Base-by-base conservation (phyloP, 2,329 filamentous ascomycete species). In the Monosporascus sp. region DNA sequence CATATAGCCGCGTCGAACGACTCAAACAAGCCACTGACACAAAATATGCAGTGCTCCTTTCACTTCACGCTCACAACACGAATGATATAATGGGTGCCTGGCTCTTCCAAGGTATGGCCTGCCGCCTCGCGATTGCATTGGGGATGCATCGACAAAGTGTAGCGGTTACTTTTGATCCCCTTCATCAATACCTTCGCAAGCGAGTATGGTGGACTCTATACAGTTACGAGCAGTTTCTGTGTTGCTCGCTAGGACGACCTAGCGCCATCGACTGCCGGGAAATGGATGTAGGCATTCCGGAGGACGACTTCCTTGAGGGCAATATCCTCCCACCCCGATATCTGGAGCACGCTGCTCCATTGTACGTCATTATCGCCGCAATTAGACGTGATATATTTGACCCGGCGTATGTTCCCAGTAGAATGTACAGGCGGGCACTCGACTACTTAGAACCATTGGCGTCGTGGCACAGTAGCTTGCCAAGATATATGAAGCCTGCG, bases 111-210 rank as follows among this genome's bases (percentile, higher is more conserved):
- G 72, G 72, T 3, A 67, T 69, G 37, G 72, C 69, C 8, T 71
- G 70, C 14, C 68, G 72, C 15, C 70, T 75, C 66, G 71, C 72
- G 3, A 71, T 74, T 51, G 72, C 71, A 15, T 65, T 75, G 50
- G 73, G 73, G 3, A 72, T 76, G 70, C 73, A 76, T 55, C 67
- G 72, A 35, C 72, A 74, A 56, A 68, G 65, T 28, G 65, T 68
- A 0, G 70, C 68, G n/a, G 61, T 64, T 37, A 65, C 70, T 2
- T 72, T 74, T 50, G 66, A 72, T 9, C 52, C 57, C 20, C 46
- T 63, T 2, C 59, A 65, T 37, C 58, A 60, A n/a, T 60, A 65
- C 46, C 58, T 66, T 18, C 61, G 65, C 9, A 65, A 66, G 37
- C 57, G 64, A 20, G 58, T 68, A 18, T 69, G 66, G 66, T 68